Conservation (phyloP, 139 green algal genomes). For the Chlorella sp. region DNA sequence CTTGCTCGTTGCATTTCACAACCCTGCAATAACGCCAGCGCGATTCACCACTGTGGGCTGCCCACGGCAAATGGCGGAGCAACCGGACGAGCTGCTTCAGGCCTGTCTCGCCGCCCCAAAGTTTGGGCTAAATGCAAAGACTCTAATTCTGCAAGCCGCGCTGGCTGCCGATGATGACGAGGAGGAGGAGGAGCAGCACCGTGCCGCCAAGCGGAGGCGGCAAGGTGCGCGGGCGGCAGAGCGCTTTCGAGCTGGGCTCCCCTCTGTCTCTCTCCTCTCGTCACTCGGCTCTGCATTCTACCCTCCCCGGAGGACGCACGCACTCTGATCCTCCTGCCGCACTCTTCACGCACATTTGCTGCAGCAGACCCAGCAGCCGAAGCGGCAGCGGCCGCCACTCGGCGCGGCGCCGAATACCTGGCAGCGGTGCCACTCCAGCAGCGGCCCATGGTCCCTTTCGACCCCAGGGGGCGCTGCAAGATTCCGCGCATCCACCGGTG, state of each 20-base stretch:
- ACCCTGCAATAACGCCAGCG: too few relatives aligned
- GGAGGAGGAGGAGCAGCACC: neutral
- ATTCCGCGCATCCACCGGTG: conserved; percentile 23
- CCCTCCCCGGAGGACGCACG: neutral
- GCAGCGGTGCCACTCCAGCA: neutral
- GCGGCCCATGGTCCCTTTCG: neutral
- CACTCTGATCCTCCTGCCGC: neutral
- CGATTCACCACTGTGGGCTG: too few relatives aligned
- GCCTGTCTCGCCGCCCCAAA: neutral
- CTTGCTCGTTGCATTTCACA: neutral
- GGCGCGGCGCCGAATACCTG: neutral
- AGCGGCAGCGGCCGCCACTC: neutral
- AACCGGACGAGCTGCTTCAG: neutral
- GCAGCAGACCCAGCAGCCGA: neutral
- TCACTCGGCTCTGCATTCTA: neutral
- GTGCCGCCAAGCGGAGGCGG: neutral
- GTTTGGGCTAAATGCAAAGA: conserved; percentile 20
- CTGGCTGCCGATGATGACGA: neutral
- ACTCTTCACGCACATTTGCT: neutral
- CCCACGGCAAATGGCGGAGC: neutral
- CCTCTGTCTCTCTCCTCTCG: neutral
- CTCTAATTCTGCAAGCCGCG: neutral
- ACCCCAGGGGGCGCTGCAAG: neutral
- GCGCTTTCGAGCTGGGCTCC: neutral
- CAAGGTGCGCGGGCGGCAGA: neutral